A percentile compares a stretch with the other conserved stretches of the same genome.
Evolutionary conservation across 2,329 filamentous ascomycete genomes (phyloP).

Genomic region (Trichophyton rubrum): DNA sequence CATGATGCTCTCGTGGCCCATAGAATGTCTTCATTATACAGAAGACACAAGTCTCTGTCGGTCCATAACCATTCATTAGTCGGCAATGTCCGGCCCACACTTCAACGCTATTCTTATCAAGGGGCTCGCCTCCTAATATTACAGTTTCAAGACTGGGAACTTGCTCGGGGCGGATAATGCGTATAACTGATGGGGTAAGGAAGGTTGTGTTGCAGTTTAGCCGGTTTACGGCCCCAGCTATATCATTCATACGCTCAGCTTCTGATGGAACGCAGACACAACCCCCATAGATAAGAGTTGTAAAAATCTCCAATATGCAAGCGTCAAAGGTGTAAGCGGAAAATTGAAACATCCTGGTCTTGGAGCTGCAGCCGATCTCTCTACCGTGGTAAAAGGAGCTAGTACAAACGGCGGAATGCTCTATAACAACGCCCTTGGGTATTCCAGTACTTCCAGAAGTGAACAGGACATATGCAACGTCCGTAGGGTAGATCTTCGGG

Average conservation of each 20-base stretch:
- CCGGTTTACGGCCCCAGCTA: conserved; percentile 37
- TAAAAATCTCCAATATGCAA: conserved; percentile 3
- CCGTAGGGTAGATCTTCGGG: not conserved
- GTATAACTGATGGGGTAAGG: conserved; percentile 48
- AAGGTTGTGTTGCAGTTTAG: conserved; percentile 44
- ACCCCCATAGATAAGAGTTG: conserved; percentile 42
- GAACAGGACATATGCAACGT: conserved; percentile 1
- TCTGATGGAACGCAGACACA: conserved; percentile 47
- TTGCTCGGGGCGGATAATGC: conserved; percentile 30
- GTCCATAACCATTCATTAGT: conserved; percentile 28
- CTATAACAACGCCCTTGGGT: conserved; percentile 4
- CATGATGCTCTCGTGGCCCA: conserved; percentile 8
- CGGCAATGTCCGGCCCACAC: conserved; percentile 20
- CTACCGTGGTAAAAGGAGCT: not conserved
- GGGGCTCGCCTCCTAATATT: conserved; percentile 21
- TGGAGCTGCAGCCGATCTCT: conserved; percentile 24
- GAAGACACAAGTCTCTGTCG: conserved; percentile 8
- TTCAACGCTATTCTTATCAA: conserved; percentile 16
- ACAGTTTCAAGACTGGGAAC: conserved; percentile 32
- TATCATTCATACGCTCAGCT: conserved; percentile 37
- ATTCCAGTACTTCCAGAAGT: not conserved
- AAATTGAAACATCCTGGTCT: conserved; percentile 47
- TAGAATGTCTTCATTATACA: not conserved
- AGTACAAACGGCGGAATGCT: not conserved
- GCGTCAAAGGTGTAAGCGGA: conserved; percentile 3